Percentiles rank a stretch among this genome's conserved stretches.
phyloP scores from a whole-genome alignment of 1,139 yeast genomes.

The Debaryomyces coudertii region DNA sequence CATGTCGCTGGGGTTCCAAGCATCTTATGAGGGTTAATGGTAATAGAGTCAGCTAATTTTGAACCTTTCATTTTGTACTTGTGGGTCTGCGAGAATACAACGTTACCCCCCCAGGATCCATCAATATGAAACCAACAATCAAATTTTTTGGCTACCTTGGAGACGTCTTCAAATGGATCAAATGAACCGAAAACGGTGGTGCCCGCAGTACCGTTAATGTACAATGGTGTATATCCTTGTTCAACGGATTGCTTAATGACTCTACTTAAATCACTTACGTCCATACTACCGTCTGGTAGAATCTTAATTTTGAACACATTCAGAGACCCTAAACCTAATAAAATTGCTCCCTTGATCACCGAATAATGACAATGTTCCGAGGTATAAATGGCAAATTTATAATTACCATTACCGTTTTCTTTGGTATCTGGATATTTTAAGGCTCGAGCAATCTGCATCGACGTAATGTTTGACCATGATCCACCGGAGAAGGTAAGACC shows the following conservation, averaged over 20 bases:
- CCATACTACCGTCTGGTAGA: constrained; percentile 59
- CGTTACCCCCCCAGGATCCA: constrained; percentile 93
- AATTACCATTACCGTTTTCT: constrained; percentile 53
- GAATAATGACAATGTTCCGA: constrained; percentile 80
- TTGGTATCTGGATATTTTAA: constrained; percentile 72
- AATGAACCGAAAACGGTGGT: constrained; percentile 87
- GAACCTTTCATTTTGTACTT: constrained; percentile 56
- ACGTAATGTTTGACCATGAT: constrained; percentile 82
- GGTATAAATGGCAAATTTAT: constrained; percentile 70
- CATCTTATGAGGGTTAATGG: constrained; percentile 88
- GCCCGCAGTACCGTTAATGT: constrained; percentile 84
- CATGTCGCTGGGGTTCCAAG: constrained; percentile 90
- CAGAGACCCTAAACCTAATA: constrained; percentile 70
- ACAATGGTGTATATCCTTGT: constrained; percentile 71
- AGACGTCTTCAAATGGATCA: constrained; percentile 65
- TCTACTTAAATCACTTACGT: constrained; percentile 46
- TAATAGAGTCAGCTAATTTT: constrained; percentile 73
- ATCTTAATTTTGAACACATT: constrained; percentile 69
- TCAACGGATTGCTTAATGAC: constrained; percentile 46
- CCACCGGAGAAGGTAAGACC: constrained; percentile 90
- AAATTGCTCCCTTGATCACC: constrained; percentile 79
- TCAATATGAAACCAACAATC: constrained; percentile 80
- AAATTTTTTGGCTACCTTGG: constrained; percentile 55
- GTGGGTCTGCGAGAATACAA: constrained; percentile 62
- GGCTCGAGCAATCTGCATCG: constrained; percentile 77